These are phyloP conservation scores for Ophiocordyceps sinensis DNA, from an alignment of 2,329 filamentous ascomycete species.

Conservation along the genomic window DNA sequence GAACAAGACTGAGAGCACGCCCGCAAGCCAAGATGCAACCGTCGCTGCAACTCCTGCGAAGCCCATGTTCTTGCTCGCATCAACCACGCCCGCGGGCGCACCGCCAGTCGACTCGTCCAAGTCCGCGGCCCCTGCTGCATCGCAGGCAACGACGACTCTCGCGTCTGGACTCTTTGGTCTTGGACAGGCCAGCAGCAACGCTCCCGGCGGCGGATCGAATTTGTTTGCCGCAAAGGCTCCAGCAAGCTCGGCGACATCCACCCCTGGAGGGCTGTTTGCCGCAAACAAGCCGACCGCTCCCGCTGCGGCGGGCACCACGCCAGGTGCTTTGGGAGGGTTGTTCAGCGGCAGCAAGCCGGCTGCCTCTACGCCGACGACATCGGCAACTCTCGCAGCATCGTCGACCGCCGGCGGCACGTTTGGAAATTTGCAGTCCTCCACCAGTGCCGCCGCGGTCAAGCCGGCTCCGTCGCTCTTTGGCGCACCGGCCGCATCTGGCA, in stretches of 20 bases:
- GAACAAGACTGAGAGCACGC: slow-evolving; percentile 4
- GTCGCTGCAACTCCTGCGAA: slow-evolving; percentile 25
- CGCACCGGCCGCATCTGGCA: slow-evolving; percentile 8
- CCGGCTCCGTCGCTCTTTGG: slow-evolving; percentile 6
- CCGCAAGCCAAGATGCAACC: slow-evolving; percentile 6
- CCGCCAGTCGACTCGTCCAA: slow-evolving; percentile 27
- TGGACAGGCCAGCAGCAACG: slow-evolving; percentile 11
- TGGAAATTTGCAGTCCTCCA: slow-evolving; percentile 9
- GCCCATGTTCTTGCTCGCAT: slow-evolving; percentile 30
- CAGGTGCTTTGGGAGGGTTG: slow-evolving; percentile 11
- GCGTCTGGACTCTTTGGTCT: slow-evolving; percentile 14
- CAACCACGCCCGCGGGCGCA: slow-evolving; percentile 33
- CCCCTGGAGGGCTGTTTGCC: slow-evolving; percentile 22
- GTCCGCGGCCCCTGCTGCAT: slow-evolving; percentile 6
- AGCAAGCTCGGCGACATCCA: slow-evolving; percentile 7
- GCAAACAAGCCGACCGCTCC: slow-evolving; percentile 21
- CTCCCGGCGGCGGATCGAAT: slow-evolving; percentile 4
- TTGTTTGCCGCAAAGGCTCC: slow-evolving; percentile 11
- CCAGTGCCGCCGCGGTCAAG: slow-evolving; percentile 5
- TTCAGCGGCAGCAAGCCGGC: slow-evolving; percentile 19
- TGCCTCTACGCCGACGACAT: slow-evolving; percentile 12
- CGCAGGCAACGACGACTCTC: slow-evolving; percentile 7
- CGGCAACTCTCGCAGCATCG: slow-evolving; percentile 15
- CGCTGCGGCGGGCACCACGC: neutral
- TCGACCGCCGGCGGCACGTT: slow-evolving; percentile 17